Conservation (phyloP, 75 land plant species). For the Chamaecyparis obtusa region DNA sequence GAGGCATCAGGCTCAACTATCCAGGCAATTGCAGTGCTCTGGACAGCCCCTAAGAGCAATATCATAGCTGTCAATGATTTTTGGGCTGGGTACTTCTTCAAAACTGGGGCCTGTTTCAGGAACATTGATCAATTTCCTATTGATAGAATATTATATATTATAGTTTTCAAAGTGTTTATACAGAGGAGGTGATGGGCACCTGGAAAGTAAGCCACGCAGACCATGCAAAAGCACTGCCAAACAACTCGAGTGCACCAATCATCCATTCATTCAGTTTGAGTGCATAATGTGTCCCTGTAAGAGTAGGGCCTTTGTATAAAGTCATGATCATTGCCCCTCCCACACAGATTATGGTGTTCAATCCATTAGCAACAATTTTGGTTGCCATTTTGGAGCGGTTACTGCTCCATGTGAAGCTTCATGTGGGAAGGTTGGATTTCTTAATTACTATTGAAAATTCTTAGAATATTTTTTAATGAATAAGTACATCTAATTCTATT, state of each 20-base stretch:
- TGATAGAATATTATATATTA: no score
- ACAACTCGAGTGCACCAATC: neutral
- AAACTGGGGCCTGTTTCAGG: neutral
- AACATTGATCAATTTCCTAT: neutral
- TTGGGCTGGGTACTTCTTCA: slow-evolving; percentile 15
- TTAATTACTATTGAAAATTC: neutral
- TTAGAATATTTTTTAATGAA: neutral
- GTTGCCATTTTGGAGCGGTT: slow-evolving; percentile 10
- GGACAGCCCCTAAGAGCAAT: neutral
- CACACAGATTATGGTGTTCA: slow-evolving; percentile 20
- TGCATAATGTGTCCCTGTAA: neutral
- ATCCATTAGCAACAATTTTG: slow-evolving; percentile 9
- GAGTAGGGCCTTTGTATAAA: slow-evolving; percentile 25
- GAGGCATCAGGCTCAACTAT: neutral
- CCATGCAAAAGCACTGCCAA: slow-evolving; percentile 25
- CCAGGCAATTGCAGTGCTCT: neutral
- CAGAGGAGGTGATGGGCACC: no score
- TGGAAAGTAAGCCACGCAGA: neutral
- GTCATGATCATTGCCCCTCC: slow-evolving; percentile 40
- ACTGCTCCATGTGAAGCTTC: neutral
- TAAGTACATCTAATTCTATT: no score
- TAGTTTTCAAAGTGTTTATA: no score
- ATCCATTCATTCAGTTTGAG: neutral
- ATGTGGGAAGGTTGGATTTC: slow-evolving; percentile 17
- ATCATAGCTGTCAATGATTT: slow-evolving; percentile 10